Conservation (phyloP, 2,329 filamentous ascomycete genomes). For the Juglanconis oblonga region DNA sequence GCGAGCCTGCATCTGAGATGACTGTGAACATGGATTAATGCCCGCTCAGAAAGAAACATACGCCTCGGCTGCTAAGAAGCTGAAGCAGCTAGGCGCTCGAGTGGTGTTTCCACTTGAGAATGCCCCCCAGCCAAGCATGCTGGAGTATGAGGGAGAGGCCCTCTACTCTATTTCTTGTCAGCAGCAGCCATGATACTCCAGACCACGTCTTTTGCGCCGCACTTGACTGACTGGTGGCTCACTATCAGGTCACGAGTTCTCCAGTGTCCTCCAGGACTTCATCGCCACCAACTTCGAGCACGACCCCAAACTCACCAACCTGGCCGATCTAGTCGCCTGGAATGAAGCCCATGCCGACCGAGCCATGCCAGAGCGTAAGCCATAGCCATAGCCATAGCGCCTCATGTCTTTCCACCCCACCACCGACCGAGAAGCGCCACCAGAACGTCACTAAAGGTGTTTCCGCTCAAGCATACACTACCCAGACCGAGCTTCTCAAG, state of each 20-base stretch:
- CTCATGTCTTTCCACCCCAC: not conserved
- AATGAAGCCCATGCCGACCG: constrained; percentile 21
- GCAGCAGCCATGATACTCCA: not conserved
- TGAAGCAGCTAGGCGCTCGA: constrained; percentile 16
- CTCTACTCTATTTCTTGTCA: constrained; percentile 21
- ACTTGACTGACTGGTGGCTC: not conserved
- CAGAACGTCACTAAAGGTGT: too few relatives aligned
- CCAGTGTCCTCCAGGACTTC: constrained; percentile 11
- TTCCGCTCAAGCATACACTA: constrained; percentile 6
- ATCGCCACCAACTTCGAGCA: constrained; percentile 16
- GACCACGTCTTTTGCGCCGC: not conserved
- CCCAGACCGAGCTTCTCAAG: constrained; percentile 18
- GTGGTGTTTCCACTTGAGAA: constrained; percentile 18
- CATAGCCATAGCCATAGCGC: not conserved
- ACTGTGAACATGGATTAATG: too few relatives aligned
- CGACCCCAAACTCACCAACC: constrained; percentile 14
- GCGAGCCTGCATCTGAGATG: not conserved
- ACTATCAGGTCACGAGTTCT: constrained; percentile 16
- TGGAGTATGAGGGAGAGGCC: constrained; percentile 14
- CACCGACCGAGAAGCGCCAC: too few relatives aligned
- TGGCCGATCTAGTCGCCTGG: constrained; percentile 23
- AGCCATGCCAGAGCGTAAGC: constrained; percentile 22
- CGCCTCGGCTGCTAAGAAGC: constrained; percentile 13
- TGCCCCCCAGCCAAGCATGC: constrained; percentile 3
- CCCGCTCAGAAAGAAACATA: constrained; percentile 16